Evolutionary conservation across 2,329 filamentous ascomycete genomes (phyloP).

Genomic region (Trichoderma sp.): DNA sequence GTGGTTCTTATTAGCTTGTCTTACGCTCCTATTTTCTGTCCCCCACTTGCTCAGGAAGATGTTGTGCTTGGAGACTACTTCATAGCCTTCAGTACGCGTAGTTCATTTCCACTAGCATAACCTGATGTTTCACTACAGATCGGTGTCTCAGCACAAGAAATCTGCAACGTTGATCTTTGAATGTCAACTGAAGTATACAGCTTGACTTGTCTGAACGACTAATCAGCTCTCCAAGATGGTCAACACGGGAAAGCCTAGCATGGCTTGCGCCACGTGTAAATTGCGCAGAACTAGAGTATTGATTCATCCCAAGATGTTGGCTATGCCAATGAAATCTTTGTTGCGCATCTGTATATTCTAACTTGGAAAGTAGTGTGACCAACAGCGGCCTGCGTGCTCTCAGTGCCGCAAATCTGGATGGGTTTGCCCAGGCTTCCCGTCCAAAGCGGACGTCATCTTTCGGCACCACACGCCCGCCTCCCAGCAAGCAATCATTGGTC

Average conservation of each 20-base stretch:
- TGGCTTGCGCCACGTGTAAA: constrained; percentile 24
- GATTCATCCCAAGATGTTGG: not conserved
- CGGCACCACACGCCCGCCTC: constrained; percentile 18
- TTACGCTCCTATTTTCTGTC: not conserved
- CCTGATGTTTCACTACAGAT: not conserved
- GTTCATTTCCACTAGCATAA: not conserved
- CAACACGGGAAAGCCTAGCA: constrained; percentile 22
- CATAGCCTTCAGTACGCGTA: not conserved
- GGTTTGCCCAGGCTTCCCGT: constrained; percentile 21
- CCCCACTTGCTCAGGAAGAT: not conserved
- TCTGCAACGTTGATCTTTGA: not conserved
- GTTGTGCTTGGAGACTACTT: not conserved
- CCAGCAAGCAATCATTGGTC: not conserved
- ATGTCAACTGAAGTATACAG: not conserved
- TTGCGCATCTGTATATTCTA: not conserved
- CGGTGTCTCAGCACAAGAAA: not conserved
- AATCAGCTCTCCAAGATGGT: not conserved
- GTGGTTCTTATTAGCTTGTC: not conserved
- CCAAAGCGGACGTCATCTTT: constrained; percentile 17
- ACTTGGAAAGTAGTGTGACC: constrained; percentile 23
- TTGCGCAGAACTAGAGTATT: constrained; percentile 25
- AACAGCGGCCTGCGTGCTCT: constrained; percentile 21
- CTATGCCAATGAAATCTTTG: not conserved
- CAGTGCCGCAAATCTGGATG: constrained; percentile 23
- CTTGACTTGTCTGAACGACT: not conserved